Evolutionary conservation across 129 eudicot genomes (phyloP).

Genomic region (Flaveria bidentis): DNA sequence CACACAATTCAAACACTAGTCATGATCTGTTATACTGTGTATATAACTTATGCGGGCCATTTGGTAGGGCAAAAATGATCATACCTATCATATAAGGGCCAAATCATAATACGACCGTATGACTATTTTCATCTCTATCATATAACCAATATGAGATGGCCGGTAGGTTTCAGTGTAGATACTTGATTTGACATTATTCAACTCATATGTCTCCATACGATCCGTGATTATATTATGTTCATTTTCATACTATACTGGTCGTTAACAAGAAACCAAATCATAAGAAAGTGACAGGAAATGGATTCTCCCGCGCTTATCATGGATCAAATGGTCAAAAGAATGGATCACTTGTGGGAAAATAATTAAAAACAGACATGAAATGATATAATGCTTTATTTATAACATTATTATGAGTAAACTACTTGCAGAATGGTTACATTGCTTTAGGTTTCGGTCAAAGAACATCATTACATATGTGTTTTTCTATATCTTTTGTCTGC

Average conservation of each 20-base stretch:
- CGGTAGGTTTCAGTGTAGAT: no score
- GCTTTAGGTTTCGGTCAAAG: conserved; percentile 14
- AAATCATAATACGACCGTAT: no score
- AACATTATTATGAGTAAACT: background rate
- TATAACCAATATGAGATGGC: no score
- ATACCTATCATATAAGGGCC: no score
- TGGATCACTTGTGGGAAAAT: background rate
- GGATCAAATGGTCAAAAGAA: conserved; percentile 10
- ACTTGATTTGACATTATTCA: no score
- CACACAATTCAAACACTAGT: no score
- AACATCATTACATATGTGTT: conserved; percentile 3
- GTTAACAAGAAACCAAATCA: background rate
- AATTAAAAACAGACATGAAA: conserved; percentile 14
- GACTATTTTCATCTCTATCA: no score
- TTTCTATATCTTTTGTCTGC: background rate
- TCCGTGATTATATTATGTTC: no score
- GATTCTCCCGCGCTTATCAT: conserved; percentile 9
- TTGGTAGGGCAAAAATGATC: no score
- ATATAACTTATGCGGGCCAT: no score
- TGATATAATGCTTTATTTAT: conserved; percentile 7
- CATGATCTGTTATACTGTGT: no score
- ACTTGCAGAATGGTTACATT: background rate
- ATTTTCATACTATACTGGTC: background rate
- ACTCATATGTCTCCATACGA: no score
- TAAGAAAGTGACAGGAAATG: conserved; percentile 15